These are phyloP conservation scores for Magnusiomyces magnusii DNA, from an alignment of 1,139 yeast species.

Conservation along the genomic window DNA sequence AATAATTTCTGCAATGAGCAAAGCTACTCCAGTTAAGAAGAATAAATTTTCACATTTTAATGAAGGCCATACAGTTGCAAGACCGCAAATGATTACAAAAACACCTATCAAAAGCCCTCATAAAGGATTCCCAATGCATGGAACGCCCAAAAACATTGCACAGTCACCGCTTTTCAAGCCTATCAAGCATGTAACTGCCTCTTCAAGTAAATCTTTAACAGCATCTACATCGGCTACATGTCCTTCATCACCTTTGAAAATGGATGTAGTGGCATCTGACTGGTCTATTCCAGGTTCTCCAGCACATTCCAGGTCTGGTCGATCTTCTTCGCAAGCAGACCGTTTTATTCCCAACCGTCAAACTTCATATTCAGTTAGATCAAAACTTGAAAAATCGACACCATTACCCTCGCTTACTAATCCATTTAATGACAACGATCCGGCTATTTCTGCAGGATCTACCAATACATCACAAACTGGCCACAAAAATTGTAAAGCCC, in stretches of 20 bases:
- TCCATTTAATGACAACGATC: background rate
- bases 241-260: constrained; percentile 39
- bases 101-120: constrained; percentile 13
- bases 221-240: constrained; percentile 18
- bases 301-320: constrained; percentile 24
- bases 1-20: constrained; percentile 18
- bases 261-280: constrained; percentile 37
- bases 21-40: constrained; percentile 26
- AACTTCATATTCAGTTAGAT: constrained; percentile 36
- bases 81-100: constrained; percentile 18
- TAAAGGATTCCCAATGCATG: constrained; percentile 8
- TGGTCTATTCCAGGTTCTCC: constrained; percentile 23
- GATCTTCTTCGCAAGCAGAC: constrained; percentile 32
- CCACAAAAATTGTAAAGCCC: constrained; percentile 40
- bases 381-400: constrained; percentile 32
- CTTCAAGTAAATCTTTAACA: constrained; percentile 19
- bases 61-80: constrained; percentile 22
- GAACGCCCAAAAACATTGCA: constrained; percentile 10
- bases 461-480: constrained; percentile 30
- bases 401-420: constrained; percentile 10
- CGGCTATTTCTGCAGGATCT: constrained; percentile 4
- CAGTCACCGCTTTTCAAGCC: constrained; percentile 16
- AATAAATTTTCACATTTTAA: constrained; percentile 22
- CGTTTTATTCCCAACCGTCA: constrained; percentile 47
- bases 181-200: constrained; percentile 16